A percentile compares a stretch with the other conserved stretches of the same genome.
Evolutionary conservation across 83 land plant genomes (phyloP).

Genomic region (Thuja plicata): DNA sequence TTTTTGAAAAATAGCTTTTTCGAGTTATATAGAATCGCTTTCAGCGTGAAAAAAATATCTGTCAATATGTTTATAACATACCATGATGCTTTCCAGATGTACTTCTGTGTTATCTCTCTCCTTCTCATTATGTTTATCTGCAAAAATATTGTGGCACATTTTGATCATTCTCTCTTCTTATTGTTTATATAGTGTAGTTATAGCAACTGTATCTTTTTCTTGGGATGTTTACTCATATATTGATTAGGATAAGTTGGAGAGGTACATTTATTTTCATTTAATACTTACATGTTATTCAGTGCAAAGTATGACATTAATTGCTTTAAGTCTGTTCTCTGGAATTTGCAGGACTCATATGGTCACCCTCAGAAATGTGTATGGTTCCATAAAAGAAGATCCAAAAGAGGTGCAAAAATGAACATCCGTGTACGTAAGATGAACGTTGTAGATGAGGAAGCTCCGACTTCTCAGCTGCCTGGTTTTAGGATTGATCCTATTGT

Average conservation of each 20-base stretch:
- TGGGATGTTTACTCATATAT: neutral
- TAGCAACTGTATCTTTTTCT: neutral
- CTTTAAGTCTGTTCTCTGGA: neutral
- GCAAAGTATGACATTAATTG: neutral
- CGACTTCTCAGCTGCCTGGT: neutral
- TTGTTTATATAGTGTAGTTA: neutral
- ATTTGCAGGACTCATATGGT: conserved; percentile 38
- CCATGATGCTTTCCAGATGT: neutral
- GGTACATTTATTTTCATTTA: neutral
- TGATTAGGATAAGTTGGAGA: neutral
- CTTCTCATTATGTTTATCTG: neutral
- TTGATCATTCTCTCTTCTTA: neutral
- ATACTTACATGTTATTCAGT: neutral
- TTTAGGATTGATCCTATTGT: neutral
- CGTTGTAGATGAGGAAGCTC: neutral
- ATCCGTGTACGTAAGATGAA: conserved; percentile 34
- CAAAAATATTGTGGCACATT: neutral
- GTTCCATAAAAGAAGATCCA: conserved; percentile 12
- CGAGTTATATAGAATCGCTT: neutral
- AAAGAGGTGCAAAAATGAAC: conserved; percentile 14
- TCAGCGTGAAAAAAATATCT: neutral
- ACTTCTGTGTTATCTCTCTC: neutral
- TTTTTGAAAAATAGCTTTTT: no score
- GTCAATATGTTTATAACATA: neutral
- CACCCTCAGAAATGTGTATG: conserved; percentile 35